Conservation (phyloP, 2,329 filamentous ascomycete genomes). For the Pseudocercospora cruenta region DNA sequence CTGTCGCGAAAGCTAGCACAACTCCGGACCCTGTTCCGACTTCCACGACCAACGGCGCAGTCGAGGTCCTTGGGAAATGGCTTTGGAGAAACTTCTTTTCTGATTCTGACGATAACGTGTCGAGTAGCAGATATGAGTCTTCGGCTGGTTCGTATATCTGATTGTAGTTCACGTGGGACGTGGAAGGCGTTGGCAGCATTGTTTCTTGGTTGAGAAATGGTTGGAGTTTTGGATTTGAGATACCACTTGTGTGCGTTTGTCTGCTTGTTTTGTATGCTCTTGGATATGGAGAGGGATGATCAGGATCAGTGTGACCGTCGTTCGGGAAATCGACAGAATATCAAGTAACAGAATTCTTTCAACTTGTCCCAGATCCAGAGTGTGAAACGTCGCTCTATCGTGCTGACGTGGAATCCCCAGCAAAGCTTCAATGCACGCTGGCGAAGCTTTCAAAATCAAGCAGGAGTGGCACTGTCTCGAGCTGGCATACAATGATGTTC, state of each 20-base stretch:
- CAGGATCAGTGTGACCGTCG: not conserved
- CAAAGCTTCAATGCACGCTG: not conserved
- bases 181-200: conserved; percentile 94
- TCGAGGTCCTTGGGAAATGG: conserved; percentile 56
- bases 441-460: not conserved
- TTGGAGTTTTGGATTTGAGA: conserved; percentile 7
- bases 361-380: not conserved
- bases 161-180: conserved; percentile 85
- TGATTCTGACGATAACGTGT: conserved; percentile 75
- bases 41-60: conserved; percentile 70
- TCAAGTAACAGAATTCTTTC: not conserved
- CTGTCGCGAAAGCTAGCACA: conserved; percentile 84
- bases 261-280: not conserved
- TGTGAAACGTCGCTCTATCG: not conserved
- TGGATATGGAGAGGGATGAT: not conserved
- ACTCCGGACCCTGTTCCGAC: conserved; percentile 91
- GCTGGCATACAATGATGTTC: not conserved
- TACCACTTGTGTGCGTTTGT: conserved; percentile 5
- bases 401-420: not conserved
- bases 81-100: conserved; percentile 70
- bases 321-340: not conserved
- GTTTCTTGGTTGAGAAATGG: conserved; percentile 9
- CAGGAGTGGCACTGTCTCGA: not conserved
- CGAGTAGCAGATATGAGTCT: conserved; percentile 91
- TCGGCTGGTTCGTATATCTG: conserved; percentile 94